Evolutionary conservation across 805 yeast genomes (phyloP).

Genomic region (Candida andamanensis): DNA sequence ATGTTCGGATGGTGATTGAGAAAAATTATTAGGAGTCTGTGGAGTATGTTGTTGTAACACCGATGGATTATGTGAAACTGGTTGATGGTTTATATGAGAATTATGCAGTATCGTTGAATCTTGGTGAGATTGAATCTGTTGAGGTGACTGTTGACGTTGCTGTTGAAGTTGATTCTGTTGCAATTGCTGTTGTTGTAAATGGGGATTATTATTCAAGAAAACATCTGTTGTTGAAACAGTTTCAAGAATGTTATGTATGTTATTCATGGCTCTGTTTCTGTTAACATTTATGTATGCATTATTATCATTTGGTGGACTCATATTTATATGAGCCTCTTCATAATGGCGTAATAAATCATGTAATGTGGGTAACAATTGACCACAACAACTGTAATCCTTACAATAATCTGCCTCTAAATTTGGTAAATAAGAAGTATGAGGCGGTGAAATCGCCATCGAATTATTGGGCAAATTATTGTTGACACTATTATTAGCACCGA

Average conservation of each 20-base stretch:
- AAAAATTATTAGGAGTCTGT: constrained; percentile 16
- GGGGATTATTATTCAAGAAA: constrained; percentile 47
- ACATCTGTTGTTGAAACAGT: constrained; percentile 93
- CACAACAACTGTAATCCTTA: constrained; percentile 95
- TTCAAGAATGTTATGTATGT: constrained; percentile 63
- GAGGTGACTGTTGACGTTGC: constrained; percentile 11
- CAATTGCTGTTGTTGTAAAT: constrained; percentile 13
- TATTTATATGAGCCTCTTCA: constrained; percentile 87
- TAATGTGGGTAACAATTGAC: constrained; percentile 82
- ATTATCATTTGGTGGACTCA: constrained; percentile 42
- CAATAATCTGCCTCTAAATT: constrained; percentile 94
- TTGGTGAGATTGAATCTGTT: constrained; percentile 5
- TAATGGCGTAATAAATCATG: constrained; percentile 93
- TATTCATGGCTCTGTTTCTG: constrained; percentile 32
- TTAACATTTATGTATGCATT: constrained; percentile 25
- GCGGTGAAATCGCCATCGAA: constrained; percentile 47
- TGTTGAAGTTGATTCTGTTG: constrained; percentile 13
- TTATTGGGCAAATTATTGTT: constrained; percentile 15
- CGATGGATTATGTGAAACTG: not conserved
- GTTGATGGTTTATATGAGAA: constrained; percentile 1
- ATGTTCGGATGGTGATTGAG: constrained; percentile 10
- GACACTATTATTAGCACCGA: constrained; percentile 7
- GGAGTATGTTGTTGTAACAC: constrained; percentile 11
- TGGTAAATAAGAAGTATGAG: constrained; percentile 76
- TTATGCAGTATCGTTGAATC: not conserved